Base-by-base conservation (phyloP, 108 stramenopile species). In the Skeletonema potamos region DNA sequence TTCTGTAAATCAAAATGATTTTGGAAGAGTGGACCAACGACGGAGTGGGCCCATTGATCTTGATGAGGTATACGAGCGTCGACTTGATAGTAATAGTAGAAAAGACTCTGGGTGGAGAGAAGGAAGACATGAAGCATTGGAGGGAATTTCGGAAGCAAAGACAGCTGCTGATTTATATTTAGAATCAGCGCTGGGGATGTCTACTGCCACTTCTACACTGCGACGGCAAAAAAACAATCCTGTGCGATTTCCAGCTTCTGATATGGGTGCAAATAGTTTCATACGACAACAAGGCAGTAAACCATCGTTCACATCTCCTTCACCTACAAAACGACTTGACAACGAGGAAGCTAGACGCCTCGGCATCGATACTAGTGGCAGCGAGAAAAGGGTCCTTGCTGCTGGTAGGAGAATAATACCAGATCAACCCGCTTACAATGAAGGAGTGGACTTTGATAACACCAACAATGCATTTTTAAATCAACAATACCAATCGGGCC, bases 111-210 rank as follows among this genome's bases (percentile, higher is more conserved):
- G 41, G 15, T 73, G 67, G 79, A 65, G 68, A 34, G 34, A 48
- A 27, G 59, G 74, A 4, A 64, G 57, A 36, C 48, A 36, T 60
- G 62, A 68, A 17, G 15, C 32, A 10, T 36, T 73, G 54, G 18
- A 54, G 27, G 57, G 58, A 64, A 58, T 62, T 26, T 73, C 72
- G 4, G 62, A 64, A 34, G 70, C 44, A 15, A 73, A 41, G 43
- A 80, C 72, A 27, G 72, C 68, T 18, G 79, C 79, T 27, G 72
- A 80, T 73, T 26, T 68, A 43, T 71, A 69, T 57, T 69, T 80
- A 22, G 72, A 64, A 46, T 54, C 66, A 41, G 71, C 71, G 39
- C 62, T 72, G 27, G 65, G 55, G 20, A 62, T 48, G 65, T 27
- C 26, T 17, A 46, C 12, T 41, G 51, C 28, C 17, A 41, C 24